These are phyloP conservation scores for Pleurotus sapidus DNA, from an alignment of 768 basidiomycete species.

Conservation along the genomic window DNA sequence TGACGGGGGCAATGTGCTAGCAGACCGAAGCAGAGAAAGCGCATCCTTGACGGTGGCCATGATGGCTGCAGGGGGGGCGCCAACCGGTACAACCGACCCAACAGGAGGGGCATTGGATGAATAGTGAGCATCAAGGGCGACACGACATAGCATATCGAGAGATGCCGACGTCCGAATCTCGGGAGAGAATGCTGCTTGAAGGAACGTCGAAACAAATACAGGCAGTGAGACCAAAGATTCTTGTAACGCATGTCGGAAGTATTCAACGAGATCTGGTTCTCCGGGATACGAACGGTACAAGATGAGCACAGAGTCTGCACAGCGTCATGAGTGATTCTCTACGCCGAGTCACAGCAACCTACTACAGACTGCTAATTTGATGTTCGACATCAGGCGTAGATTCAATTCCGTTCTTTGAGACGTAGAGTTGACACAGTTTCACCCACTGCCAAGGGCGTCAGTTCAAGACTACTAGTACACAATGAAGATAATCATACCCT, in stretches of 20 bases:
- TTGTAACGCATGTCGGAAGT: slow-evolving; percentile 58
- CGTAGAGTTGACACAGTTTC: slow-evolving; percentile 57
- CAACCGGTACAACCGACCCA: slow-evolving; percentile 52
- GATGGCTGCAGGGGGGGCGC: slow-evolving; percentile 45
- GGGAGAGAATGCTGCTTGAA: slow-evolving; percentile 63
- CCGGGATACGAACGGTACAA: slow-evolving; percentile 69
- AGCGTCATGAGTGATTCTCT: slow-evolving; percentile 23
- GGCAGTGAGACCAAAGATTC: slow-evolving; percentile 54
- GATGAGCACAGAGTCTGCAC: slow-evolving; percentile 63
- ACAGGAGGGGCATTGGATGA: slow-evolving; percentile 48
- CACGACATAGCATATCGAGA: slow-evolving; percentile 65
- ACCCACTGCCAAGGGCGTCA: slow-evolving; percentile 50
- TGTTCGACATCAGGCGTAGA: slow-evolving; percentile 3
- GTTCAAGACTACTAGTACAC: background rate
- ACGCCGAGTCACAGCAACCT: background rate
- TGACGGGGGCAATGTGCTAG: slow-evolving; percentile 51
- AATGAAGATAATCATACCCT: slow-evolving; percentile 45
- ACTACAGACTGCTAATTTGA: slow-evolving; percentile 8
- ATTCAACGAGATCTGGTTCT: slow-evolving; percentile 64
- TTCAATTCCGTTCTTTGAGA: slow-evolving; percentile 42
- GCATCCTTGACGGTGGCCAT: slow-evolving; percentile 60
- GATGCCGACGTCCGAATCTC: slow-evolving; percentile 64
- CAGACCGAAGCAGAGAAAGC: slow-evolving; percentile 54
- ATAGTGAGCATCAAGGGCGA: slow-evolving; percentile 64
- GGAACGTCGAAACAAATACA: slow-evolving; percentile 62